Evolutionary conservation across 2,329 filamentous ascomycete genomes (phyloP).

Genomic region (Xylaria multiplex): DNA sequence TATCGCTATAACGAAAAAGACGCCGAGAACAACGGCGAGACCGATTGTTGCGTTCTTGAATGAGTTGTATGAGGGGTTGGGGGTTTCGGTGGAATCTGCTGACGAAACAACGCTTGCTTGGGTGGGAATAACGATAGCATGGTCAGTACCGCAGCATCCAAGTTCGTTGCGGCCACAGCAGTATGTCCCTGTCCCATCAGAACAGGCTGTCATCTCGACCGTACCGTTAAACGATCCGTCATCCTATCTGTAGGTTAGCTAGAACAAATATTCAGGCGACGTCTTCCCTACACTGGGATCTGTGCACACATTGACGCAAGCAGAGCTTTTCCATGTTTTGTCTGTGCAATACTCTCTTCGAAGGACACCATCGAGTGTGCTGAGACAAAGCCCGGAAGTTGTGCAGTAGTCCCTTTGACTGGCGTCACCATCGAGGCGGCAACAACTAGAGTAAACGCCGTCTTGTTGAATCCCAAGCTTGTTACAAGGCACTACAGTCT

Average conservation of each 20-base stretch:
- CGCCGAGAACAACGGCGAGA: conserved; percentile 41
- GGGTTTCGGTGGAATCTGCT: conserved; percentile 38
- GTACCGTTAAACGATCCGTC: conserved; percentile 44
- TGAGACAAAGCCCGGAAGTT: conserved; percentile 46
- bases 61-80: conserved; percentile 37
- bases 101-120: conserved; percentile 38
- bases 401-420: conserved; percentile 45
- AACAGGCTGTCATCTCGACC: conserved; percentile 46
- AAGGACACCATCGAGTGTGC: conserved; percentile 35
- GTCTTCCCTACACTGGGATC: conserved; percentile 28
- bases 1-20: conserved; percentile 32
- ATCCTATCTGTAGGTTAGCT: conserved; percentile 22
- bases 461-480: conserved; percentile 47
- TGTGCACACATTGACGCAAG: conserved; percentile 48
- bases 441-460: conserved; percentile 48
- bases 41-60: conserved; percentile 45
- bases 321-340: conserved; percentile 46
- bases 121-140: conserved; percentile 40
- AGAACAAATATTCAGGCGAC: too few relatives aligned
- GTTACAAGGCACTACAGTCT: conserved; percentile 49
- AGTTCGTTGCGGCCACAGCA: conserved; percentile 48
- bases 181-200: conserved; percentile 43
- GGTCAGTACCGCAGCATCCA: conserved; percentile 46
- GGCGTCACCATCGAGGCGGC: conserved; percentile 44
- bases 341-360: conserved; percentile 49